Evolutionary conservation across 345 rosid genomes (phyloP), one percentile per base, ranked within the genome.

Genomic region (Acer negundo): DNA sequence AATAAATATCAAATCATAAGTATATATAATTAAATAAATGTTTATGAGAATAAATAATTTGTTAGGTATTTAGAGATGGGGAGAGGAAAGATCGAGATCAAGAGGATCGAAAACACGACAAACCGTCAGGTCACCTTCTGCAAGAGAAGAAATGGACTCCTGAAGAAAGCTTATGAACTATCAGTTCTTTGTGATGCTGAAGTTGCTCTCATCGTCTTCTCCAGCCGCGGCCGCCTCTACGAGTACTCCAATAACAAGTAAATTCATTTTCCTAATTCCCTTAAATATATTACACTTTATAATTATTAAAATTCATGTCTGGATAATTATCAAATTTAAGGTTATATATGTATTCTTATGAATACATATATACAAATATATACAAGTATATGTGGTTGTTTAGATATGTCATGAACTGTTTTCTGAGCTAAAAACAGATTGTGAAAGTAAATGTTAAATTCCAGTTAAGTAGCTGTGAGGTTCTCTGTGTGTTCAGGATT

Each of bases 41-140:
- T 56, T 56, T n/a, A 56, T 17, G 22, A 56, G 6, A n/a, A 2
- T 35, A 56, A 1, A 7, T 56, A 17, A 56, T 7, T 35, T 19
- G 6, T 53, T 53, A 53, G 58, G 58, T 15, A 16, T 6, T 53
- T 31, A 19, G 86, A 72, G 68, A 90, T 94, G 98, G 98, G 98
- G 68, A 91, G 98, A 87, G 98, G 98, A 77, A 94, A 94, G 92
- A 94, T 94, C 58, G 98, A 92, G 84, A 94, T 94, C 84, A 94
- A 94, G 89, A 90, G 98, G 91, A 92, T 94, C 51, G 98, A 94
- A 85, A 94, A 94, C 90, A 89, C 98, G 0, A 94, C 98, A 1
- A 94, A 89, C 76, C 90, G 98, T 10, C 98, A 94, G 78, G 98
- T 94, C 55, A 94, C 98, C 9, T 94, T 94, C 80, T 94, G 98